Evolutionary conservation across 306 rosid species (phyloP), one percentile per base, ranked within the genome.

Genomic region (Malus sylvestris): DNA sequence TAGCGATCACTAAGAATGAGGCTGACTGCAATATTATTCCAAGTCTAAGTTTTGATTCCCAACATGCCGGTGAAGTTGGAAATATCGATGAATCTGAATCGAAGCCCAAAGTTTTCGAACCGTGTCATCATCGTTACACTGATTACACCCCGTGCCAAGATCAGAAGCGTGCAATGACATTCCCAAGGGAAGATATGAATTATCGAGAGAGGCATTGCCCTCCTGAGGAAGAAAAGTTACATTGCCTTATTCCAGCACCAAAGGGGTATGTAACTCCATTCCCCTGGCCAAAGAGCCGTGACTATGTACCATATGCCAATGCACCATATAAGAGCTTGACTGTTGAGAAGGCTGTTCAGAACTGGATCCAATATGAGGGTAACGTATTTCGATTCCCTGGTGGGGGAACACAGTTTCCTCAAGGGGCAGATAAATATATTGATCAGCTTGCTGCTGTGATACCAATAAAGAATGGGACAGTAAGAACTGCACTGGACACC

Each of bases 61-160:
- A 95, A 75, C 97, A 95, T 84, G 89, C 84, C 52, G 96, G 97
- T 64, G 92, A 88, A 73, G 81, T 76, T 57, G 88, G 87, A 78
- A 84, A 40, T 68, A 75, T 86, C 46, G 87, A 81, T 25, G 96
- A 90, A 71, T 75, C 65, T 40, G 89, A 84, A 46, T 84, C 83
- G 59, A 76, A 86, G 69, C 73, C 88, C 15, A 90, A 87, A 81
- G 84, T 79, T 27, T 86, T 88, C 52, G 25, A 95, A 71, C 90
- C 97, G 6, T 95, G 98, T 3, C 13, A 65, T 32, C 73, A 80
- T 70, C 81, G 71, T 6, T 89, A 82, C 70, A 84, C 76, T 0
- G 98, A 95, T 84, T 92, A 95, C 88, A 95, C 97, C 11, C 98
- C 98, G 20, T 95, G 98, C 86, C 98, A 95, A 61, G 97, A 95